Conservation (phyloP, 345 rosid species). For the Citrus inodora region DNA sequence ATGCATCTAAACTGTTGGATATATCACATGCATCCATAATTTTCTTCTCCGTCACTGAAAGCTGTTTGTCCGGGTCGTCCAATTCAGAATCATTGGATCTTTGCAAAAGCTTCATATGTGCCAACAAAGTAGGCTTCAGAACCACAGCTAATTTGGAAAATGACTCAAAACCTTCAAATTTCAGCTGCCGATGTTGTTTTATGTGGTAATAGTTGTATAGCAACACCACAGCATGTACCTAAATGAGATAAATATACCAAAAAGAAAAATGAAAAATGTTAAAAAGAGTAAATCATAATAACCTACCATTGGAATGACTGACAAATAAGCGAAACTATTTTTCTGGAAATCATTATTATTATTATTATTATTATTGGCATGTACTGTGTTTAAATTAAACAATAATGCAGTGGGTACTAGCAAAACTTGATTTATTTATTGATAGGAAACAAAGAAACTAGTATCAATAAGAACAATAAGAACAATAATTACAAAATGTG, state of each 20-base stretch:
- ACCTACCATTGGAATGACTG: not conserved
- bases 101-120: slow-evolving; percentile 44
- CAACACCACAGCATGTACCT: slow-evolving; percentile 76
- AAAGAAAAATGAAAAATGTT: not conserved
- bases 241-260: slow-evolving; percentile 9
- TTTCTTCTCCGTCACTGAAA: slow-evolving; percentile 48
- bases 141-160: slow-evolving; percentile 62
- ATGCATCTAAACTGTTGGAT: slow-evolving; percentile 44
- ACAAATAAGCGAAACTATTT: not conserved
- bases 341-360: not conserved
- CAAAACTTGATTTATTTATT: too few species aligned
- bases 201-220: slow-evolving; percentile 73
- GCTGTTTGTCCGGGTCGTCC: slow-evolving; percentile 38
- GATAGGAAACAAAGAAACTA: too few species aligned
- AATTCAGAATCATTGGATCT: slow-evolving; percentile 29
- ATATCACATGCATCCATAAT: slow-evolving; percentile 70
- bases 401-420: not conserved
- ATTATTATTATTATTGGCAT: not conserved
- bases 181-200: slow-evolving; percentile 47
- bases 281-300: not conserved
- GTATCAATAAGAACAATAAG: too few species aligned
- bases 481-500: too few species aligned
- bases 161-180: slow-evolving; percentile 46
- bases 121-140: slow-evolving; percentile 46
- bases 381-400: not conserved